phyloP scores from a whole-genome alignment of 495 filamentous ascomycete species.

The Penicillium verhagenii region DNA sequence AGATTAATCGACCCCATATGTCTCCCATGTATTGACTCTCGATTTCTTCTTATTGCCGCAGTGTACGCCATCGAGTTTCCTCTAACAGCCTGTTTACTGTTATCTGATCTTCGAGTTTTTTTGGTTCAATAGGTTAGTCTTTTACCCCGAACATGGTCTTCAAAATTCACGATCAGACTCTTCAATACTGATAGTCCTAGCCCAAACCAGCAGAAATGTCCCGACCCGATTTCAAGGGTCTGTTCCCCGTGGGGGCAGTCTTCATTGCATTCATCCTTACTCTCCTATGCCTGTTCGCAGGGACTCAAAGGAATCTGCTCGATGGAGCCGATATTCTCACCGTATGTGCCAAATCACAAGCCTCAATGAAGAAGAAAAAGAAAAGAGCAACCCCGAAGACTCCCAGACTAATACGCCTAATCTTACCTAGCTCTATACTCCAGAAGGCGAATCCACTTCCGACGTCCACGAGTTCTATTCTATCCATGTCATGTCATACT shows the following conservation, averaged over 20 bases:
- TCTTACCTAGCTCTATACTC: constrained; percentile 33
- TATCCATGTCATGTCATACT: constrained; percentile 67
- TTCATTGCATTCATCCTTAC: constrained; percentile 65
- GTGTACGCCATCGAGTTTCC: not conserved
- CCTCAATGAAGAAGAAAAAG: too few relatives aligned
- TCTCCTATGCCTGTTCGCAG: constrained; percentile 70
- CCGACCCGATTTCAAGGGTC: constrained; percentile 8
- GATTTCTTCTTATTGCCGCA: too few relatives aligned
- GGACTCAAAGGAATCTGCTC: constrained; percentile 57
- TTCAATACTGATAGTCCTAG: not conserved
- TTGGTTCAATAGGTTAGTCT: not conserved
- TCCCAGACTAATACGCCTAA: constrained; percentile 17
- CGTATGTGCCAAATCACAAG: constrained; percentile 43
- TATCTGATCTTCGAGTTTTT: not conserved
- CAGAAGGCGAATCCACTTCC: constrained; percentile 47
- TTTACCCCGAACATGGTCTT: not conserved
- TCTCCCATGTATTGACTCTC: not conserved
- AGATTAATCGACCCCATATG: not conserved
- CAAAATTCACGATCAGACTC: not conserved
- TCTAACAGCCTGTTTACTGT: not conserved
- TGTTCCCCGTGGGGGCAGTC: constrained; percentile 31
- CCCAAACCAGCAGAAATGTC: constrained; percentile 4
- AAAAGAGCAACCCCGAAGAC: too few relatives aligned
- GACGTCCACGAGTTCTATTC: constrained; percentile 74
- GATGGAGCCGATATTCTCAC: constrained; percentile 64